Percentiles rank a stretch among this genome's conserved stretches.
phyloP scores from a whole-genome alignment of 164 flowering plant genomes.

The Euptelea pleiosperma region DNA sequence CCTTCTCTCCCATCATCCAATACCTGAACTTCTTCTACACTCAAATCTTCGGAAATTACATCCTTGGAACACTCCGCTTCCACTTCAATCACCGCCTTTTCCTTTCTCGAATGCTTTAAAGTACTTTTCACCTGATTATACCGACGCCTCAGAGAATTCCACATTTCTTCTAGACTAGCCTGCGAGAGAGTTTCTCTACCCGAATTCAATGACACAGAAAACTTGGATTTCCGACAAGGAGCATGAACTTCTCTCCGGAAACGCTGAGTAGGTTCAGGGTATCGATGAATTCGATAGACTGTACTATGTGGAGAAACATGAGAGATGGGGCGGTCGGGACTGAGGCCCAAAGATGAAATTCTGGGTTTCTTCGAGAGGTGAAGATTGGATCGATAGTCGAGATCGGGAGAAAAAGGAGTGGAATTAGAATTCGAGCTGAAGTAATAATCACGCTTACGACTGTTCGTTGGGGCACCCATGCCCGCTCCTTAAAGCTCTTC shows the following conservation, averaged over 20 bases:
- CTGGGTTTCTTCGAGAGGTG: conserved; percentile 21
- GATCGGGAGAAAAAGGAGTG: conserved; percentile 1
- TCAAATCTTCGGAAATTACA: conserved; percentile 34
- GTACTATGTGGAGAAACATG: not conserved
- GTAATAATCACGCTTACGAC: conserved; percentile 22
- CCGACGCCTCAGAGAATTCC: conserved; percentile 21
- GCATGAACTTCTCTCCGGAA: conserved; percentile 56
- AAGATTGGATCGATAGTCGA: conserved; percentile 5
- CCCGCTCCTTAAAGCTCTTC: not conserved
- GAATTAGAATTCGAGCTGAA: not conserved
- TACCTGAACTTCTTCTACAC: conserved; percentile 37
- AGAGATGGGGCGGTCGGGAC: not conserved
- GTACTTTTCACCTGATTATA: conserved; percentile 17
- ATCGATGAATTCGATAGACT: conserved; percentile 14
- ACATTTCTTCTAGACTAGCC: too few species aligned
- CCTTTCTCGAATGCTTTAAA: conserved; percentile 20
- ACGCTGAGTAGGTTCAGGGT: conserved; percentile 17
- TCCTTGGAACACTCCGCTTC: conserved; percentile 18
- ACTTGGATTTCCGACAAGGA: conserved; percentile 41
- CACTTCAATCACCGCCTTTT: conserved; percentile 35
- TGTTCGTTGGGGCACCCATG: conserved; percentile 27
- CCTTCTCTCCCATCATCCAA: conserved; percentile 27
- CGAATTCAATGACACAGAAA: conserved; percentile 20
- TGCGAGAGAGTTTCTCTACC: conserved; percentile 14
- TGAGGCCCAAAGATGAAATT: conserved; percentile 11